Evolutionary conservation across 208 protist species (phyloP), one percentile per base, ranked within the genome.

Genomic region (Leishmania martiniquensis): DNA sequence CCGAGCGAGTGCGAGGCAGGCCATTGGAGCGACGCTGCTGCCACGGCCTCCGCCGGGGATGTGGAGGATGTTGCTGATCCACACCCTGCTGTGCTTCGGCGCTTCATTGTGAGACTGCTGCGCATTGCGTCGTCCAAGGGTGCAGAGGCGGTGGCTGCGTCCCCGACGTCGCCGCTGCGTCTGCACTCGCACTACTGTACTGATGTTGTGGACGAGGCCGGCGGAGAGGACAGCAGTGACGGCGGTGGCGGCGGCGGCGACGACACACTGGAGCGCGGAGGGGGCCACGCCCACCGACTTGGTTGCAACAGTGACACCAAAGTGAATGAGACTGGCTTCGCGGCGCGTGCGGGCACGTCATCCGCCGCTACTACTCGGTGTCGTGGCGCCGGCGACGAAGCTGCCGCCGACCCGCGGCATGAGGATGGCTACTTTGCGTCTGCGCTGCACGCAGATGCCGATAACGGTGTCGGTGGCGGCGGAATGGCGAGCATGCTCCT

Each of bases 61-160:
- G 34, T 80, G 20, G 77, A 80, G 9, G 83, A 86, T 34, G 75
- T 76, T 15, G 44, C 75, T 49, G 83, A 87, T 47, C 67, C 73
- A 29, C 72, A 84, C 59, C 83, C 83, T 39, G 76, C 76, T 29
- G 72, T 79, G 69, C 71, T 78, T 66, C 78, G 79, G 6, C 83
- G 83, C 60, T 87, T 84, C 49, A 77, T 87, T 29, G 76, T 72
- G 13, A 76, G 76, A 44, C 78, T 87, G 44, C 55, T 87, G n/a
- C 69, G 83, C 52, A 81, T 81, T 17, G 83, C 83, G 29, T 65
- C 80, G 9, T 49, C 71, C 45, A 78, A 70, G 51, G 52, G 49
- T 25, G 25, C 44, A n/a, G 77, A 78, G 34, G 67, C 1, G 20
- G 7, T 62, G 12, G 42, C 20, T 13, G 59, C 74, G 51, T 42